A percentile compares a stretch with the other conserved stretches of the same genome.
Evolutionary conservation across 768 basidiomycete species (phyloP).

Genomic region (Suillus fuscotomentosus): DNA sequence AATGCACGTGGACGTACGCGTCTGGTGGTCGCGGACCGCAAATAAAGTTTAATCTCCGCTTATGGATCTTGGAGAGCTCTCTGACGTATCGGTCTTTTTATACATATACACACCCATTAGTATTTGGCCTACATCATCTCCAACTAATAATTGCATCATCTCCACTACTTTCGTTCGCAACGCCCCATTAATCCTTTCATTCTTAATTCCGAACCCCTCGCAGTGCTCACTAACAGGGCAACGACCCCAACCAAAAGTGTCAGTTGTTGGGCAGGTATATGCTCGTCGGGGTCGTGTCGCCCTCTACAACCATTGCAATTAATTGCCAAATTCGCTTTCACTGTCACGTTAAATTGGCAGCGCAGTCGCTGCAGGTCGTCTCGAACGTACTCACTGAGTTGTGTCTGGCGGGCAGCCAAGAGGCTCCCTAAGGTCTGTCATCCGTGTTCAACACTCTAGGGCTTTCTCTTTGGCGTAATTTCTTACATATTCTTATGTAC

Average conservation of each 20-base stretch:
- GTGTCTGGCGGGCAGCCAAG: constrained; percentile 1
- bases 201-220: background rate
- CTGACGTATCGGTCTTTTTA: background rate
- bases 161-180: background rate
- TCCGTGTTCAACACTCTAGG: background rate
- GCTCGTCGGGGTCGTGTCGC: too few species aligned
- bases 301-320: background rate
- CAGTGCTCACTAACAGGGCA: background rate
- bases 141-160: constrained; percentile 1
- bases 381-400: background rate
- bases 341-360: background rate
- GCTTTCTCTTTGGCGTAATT: background rate
- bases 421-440: background rate
- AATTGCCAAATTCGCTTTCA: background rate
- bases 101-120: background rate
- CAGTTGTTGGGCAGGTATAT: background rate
- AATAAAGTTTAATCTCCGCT: constrained; percentile 13
- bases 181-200: background rate
- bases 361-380: background rate
- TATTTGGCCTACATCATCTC: background rate
- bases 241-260: too few species aligned
- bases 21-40: constrained; percentile 5
- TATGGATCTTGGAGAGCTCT: constrained; percentile 8
- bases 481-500: background rate
- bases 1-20: constrained; percentile 2